Percentiles rank a stretch among this genome's conserved stretches.
Evolutionary conservation across 805 yeast species (phyloP).

Genomic region (Myxozyma melibiosi): DNA sequence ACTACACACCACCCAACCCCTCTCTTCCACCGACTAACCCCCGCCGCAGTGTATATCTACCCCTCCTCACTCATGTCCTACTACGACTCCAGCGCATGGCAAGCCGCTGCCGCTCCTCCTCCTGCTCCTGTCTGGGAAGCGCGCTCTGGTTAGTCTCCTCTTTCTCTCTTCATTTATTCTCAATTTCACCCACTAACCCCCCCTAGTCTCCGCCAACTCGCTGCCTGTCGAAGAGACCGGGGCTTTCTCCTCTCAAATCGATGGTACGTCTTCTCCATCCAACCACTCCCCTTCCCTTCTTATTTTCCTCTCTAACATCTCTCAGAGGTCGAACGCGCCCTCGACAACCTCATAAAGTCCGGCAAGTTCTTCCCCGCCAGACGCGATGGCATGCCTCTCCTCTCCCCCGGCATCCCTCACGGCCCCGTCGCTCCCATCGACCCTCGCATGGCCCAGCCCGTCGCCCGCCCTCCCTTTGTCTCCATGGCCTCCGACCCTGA

Average conservation of each 20-base stretch:
- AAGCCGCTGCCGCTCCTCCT: conserved; percentile 18
- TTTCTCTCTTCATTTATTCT: neutral
- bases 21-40: no score
- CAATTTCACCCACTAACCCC: neutral
- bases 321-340: conserved; percentile 34
- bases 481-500: conserved; percentile 28
- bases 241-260: conserved; percentile 34
- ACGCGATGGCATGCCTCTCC: conserved; percentile 29
- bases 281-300: neutral
- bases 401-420: conserved; percentile 21
- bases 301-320: neutral
- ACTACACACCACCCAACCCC: no score
- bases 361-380: conserved; percentile 35
- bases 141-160: conserved; percentile 17
- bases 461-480: conserved; percentile 23
- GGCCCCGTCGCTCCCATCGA: conserved; percentile 25
- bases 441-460: conserved; percentile 33
- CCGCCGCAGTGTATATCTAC: no score
- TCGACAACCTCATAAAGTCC: conserved; percentile 34
- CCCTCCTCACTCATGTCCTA: conserved; percentile 25
- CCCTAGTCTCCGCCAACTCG: conserved; percentile 17
- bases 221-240: conserved; percentile 31
- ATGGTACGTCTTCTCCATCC: conserved; percentile 19
- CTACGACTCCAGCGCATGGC: conserved; percentile 35
- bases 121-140: conserved; percentile 29